phyloP scores from a whole-genome alignment of 2,329 filamentous ascomycete genomes.

The Exophiala calicioides region DNA sequence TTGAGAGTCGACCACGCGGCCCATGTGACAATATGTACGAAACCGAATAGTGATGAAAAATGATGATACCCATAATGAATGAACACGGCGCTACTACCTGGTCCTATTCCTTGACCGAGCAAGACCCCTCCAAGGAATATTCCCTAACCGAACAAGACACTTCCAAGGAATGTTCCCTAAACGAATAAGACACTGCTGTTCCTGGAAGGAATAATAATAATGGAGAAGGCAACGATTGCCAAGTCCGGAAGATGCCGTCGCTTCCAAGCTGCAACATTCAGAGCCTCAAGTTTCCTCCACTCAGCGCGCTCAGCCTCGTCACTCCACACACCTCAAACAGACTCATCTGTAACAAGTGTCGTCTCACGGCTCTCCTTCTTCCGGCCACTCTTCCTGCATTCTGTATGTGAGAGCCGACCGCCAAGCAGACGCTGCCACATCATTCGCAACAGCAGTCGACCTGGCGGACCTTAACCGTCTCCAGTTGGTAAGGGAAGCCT shows the following conservation, averaged over 20 bases:
- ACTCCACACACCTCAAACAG: constrained; percentile 16
- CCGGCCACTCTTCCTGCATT: constrained; percentile 10
- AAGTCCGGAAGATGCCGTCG: constrained; percentile 5
- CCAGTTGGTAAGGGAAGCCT: constrained; percentile 8
- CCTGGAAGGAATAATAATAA: no score
- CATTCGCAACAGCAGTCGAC: constrained; percentile 12
- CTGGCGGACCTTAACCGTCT: constrained; percentile 1
- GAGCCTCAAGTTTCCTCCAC: constrained; percentile 8
- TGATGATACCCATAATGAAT: constrained; percentile 23
- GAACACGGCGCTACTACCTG: not conserved
- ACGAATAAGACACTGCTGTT: no score
- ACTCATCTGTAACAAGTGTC: no score
- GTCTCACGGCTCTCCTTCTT: constrained; percentile 20
- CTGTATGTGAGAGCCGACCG: constrained; percentile 4
- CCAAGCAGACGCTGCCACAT: constrained; percentile 14
- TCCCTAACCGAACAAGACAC: no score
- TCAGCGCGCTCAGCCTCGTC: constrained; percentile 19
- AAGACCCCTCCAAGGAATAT: no score
- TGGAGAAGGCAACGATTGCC: constrained; percentile 7
- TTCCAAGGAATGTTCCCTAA: no score
- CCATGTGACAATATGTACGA: constrained; percentile 19
- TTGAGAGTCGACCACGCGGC: constrained; percentile 23
- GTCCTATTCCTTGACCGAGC: not conserved
- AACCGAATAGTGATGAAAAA: constrained; percentile 9
- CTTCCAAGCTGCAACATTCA: constrained; percentile 15